Base-by-base conservation (phyloP, 768 basidiomycete species). In the Fomitopsis serialis region DNA sequence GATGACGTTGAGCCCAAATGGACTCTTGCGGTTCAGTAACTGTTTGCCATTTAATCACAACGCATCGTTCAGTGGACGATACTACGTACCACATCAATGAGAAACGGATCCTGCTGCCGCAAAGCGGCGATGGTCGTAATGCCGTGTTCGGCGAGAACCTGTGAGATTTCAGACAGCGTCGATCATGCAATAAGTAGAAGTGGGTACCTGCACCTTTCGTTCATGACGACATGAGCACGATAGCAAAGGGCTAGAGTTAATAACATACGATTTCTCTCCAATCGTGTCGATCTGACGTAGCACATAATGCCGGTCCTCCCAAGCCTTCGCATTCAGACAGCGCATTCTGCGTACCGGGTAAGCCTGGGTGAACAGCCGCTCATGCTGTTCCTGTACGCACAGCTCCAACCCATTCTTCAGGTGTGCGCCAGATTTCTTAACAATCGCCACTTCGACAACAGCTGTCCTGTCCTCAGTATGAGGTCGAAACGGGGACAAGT, bases 271-370 rank as follows among this genome's bases (percentile, higher is more conserved):
- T 79, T 92, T 92, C 63, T 93, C 91, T 29, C 95, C 96, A 40
- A 98, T 85, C n/a, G 85, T 81, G 32, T 89, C 84, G 47, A 98
- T 78, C 66, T 98, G 96, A 13, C 88, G 79, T 50, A 98, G 78
- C 7, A 96, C 87, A 13, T 85, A 72, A 4, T 92, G 84, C 19
- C 89, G 74, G 61, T 93, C 87, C 61, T 98, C 95, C 96, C 96
- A 98, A 42, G 92, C 86, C 61, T 87, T 92, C 3, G 90, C 91
- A 49, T 74, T 78, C 35, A 98, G 63, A 59, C 85, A 88, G 11
- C 95, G 85, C 23, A 87, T 68, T 25, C 92, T 92, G 45, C 8
- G 17, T 36, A 13, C 45, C 19, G n/a, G 12, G 34, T 13, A 2
- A 1, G 21, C 49, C 10, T 58, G 17, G n/a, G 24, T 23, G 17